Evolutionary conservation across 495 filamentous ascomycete genomes (phyloP).

Genomic region (Aspergillus ellipticus): DNA sequence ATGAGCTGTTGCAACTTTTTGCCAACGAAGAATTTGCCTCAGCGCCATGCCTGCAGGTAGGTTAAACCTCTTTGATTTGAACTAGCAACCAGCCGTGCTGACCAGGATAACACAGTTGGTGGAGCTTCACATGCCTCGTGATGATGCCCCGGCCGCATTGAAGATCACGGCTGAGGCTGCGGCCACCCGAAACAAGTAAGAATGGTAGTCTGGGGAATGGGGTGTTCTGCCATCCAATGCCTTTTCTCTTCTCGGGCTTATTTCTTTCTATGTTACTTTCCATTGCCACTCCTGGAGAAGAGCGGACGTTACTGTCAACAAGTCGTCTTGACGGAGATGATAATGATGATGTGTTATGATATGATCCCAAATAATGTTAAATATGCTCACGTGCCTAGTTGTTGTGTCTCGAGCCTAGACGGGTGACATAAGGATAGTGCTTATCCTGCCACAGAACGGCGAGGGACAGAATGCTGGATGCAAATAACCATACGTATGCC

Average conservation of each 20-base stretch:
- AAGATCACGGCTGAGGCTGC: slow-evolving; percentile 62
- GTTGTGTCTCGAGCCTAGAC: not conserved
- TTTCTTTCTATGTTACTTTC: not conserved
- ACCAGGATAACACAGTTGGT: slow-evolving; percentile 60
- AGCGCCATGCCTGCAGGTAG: slow-evolving; percentile 43
- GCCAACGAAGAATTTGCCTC: slow-evolving; percentile 59
- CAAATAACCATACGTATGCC: too few species aligned
- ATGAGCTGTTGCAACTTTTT: slow-evolving; percentile 66
- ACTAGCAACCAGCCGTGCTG: slow-evolving; percentile 9
- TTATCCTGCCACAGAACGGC: too few species aligned
- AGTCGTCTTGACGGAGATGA: not conserved
- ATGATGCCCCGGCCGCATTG: slow-evolving; percentile 71
- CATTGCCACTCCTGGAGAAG: not conserved
- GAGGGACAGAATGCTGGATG: too few species aligned
- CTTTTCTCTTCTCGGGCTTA: not conserved
- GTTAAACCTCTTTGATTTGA: not conserved
- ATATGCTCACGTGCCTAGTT: not conserved
- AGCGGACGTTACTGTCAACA: not conserved
- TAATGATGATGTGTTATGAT: too few species aligned
- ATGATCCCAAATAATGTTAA: not conserved
- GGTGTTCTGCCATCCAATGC: too few species aligned
- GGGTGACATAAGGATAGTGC: not conserved
- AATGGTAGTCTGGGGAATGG: not conserved
- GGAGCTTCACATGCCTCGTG: slow-evolving; percentile 79
- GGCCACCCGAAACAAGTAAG: slow-evolving; percentile 62